Base-by-base conservation (phyloP, 345 rosid species). In the Erysimum cheiranthoides region DNA sequence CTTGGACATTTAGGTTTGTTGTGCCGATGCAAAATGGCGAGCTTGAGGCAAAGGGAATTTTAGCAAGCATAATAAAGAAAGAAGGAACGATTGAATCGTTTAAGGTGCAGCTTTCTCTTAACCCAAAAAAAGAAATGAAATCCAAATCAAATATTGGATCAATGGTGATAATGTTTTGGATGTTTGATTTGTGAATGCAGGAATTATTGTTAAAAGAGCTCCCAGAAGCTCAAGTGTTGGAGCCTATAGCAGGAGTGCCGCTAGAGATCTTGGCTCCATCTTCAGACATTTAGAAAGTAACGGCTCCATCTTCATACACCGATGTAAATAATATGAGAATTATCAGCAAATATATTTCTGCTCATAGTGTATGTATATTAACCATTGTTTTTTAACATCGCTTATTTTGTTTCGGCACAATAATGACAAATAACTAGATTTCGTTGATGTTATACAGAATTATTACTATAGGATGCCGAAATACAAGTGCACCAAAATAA, bases 11-110 rank as follows among this genome's bases (percentile, higher is more conserved):
- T 67, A 90, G 98, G 90, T 90, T 68, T 76, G 68, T 93, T 66
- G 93, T 91, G 70, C 92, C 96, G 0, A 87, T 93, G 97, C 91
- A 80, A 80, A 90, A 93, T 68, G 98, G 97, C 49, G 98, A 93
- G 69, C 97, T 91, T 39, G 96, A 91, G 54, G 65, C 87, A 77
- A 89, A 80, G 83, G 98, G 97, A 35, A 28, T 91, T 40, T 87
- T 93, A 65, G 81, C 94, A 34, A 84, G 84, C 57, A 61, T 91
- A 65, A 0, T 93, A 71, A 73, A 46, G 79, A 13, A 79, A 35
- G 90, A 89, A 79, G 98, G 98, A 85, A 93, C 98, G 1, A 35
- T 89, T 1, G 87, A 87, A 75, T 93, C 90, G 11, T 91, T 93
- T 79, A 86, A 91, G 96, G 97, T 93, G 17, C 49, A 74, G 12